phyloP scores from a whole-genome alignment of 1,284 basidiomycete genomes.

The Retiboletus flavoniger region DNA sequence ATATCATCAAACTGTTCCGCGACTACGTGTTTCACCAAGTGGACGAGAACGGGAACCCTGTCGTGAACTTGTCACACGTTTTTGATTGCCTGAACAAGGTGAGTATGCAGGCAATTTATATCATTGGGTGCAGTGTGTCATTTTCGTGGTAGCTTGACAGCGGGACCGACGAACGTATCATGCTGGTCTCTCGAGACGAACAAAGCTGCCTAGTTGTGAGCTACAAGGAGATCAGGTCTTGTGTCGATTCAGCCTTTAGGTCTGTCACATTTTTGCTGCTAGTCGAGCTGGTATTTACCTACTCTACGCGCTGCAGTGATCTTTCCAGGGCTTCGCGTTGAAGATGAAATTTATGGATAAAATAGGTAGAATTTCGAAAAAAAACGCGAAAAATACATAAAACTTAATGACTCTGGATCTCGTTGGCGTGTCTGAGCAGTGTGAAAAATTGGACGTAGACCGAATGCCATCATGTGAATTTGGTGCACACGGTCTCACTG shows the following conservation, averaged over 20 bases:
- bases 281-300: neutral
- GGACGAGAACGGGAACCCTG: constrained; percentile 86
- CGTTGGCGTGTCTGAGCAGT: neutral
- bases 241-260: constrained; percentile 78
- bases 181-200: constrained; percentile 93
- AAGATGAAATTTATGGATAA: constrained; percentile 32
- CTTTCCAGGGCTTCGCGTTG: constrained; percentile 29
- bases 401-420: constrained; percentile 16
- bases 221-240: constrained; percentile 89
- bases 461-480: constrained; percentile 1
- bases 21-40: constrained; percentile 99
- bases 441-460: constrained; percentile 1
- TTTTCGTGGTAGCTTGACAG: constrained; percentile 71
- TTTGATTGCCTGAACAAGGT: constrained; percentile 90
- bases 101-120: constrained; percentile 10
- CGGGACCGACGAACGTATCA: constrained; percentile 89
- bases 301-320: constrained; percentile 17
- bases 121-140: neutral
- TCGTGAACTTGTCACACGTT: constrained; percentile 91
- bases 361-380: constrained; percentile 58
- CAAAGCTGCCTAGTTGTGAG: constrained; percentile 96
- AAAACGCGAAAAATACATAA: constrained; percentile 59
- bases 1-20: constrained; percentile 97
- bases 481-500: neutral
- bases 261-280: constrained; percentile 4